Evolutionary conservation across 352 stramenopile species (phyloP).

Genomic region (Phytophthora uliginosa): DNA sequence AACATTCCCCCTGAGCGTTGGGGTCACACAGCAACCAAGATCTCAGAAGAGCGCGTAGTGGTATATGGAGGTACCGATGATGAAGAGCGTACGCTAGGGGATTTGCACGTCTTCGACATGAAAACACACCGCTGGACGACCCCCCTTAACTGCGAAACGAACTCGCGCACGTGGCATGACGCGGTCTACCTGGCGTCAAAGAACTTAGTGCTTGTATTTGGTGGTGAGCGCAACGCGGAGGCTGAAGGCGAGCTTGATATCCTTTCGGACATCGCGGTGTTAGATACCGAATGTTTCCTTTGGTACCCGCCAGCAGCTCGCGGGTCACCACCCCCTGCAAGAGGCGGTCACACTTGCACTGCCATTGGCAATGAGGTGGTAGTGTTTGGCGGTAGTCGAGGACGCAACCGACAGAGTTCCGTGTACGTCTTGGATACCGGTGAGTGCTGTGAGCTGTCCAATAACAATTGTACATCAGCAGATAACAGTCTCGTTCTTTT

Average conservation of each 20-base stretch:
- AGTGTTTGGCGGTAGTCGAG: constrained; percentile 82
- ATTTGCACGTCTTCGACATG: constrained; percentile 91
- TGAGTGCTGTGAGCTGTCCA: constrained; percentile 27
- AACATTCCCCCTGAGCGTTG: constrained; percentile 71
- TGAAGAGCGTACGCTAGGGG: constrained; percentile 82
- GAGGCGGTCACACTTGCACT: constrained; percentile 83
- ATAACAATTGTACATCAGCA: background rate
- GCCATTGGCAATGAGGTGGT: constrained; percentile 81
- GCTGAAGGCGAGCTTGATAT: constrained; percentile 73
- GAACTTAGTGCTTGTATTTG: constrained; percentile 94
- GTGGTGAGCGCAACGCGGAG: constrained; percentile 83
- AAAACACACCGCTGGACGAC: constrained; percentile 76
- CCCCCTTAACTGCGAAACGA: constrained; percentile 92
- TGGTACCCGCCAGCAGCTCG: constrained; percentile 94
- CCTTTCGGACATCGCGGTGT: constrained; percentile 90
- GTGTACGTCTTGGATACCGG: constrained; percentile 81
- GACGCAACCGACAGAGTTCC: constrained; percentile 77
- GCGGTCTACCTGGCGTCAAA: constrained; percentile 90
- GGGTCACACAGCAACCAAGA: constrained; percentile 92
- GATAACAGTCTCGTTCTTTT: background rate
- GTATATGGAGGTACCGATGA: constrained; percentile 94
- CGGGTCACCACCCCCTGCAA: constrained; percentile 65
- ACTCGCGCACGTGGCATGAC: constrained; percentile 92
- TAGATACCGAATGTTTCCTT: constrained; percentile 95
- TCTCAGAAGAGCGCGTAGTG: constrained; percentile 88